Evolutionary conservation across 2,329 filamentous ascomycete genomes (phyloP).

Genomic region (Verticillium tricorpus): DNA sequence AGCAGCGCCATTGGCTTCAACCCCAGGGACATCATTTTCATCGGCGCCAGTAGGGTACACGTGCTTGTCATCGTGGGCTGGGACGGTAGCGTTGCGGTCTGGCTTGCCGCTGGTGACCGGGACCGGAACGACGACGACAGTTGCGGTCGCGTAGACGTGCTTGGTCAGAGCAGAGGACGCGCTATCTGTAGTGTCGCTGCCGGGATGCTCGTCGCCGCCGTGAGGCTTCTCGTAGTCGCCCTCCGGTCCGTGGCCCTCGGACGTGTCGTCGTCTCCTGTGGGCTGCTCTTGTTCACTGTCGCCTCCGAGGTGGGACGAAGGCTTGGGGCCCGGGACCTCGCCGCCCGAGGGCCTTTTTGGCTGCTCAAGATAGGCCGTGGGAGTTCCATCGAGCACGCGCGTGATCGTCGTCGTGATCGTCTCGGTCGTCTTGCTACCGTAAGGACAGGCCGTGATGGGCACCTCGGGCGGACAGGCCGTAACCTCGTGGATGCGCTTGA

Average conservation of each 20-base stretch:
- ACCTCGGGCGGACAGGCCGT: constrained; percentile 48
- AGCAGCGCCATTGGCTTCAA: background rate
- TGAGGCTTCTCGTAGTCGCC: background rate
- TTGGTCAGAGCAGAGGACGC: constrained; percentile 4
- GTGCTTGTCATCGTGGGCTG: background rate
- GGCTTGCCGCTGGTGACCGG: background rate
- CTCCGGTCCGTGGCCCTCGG: background rate
- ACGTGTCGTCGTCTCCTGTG: too few relatives aligned
- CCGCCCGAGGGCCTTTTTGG: background rate
- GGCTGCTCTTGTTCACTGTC: background rate
- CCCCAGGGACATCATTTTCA: background rate
- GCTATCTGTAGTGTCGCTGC: background rate
- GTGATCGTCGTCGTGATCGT: constrained; percentile 21
- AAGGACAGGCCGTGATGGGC: constrained; percentile 27
- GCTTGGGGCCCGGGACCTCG: background rate
- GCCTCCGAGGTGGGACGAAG: background rate
- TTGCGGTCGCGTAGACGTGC: background rate
- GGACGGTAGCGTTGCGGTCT: constrained; percentile 1
- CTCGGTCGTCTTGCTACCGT: constrained; percentile 31
- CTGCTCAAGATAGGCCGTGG: background rate
- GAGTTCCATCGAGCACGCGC: background rate
- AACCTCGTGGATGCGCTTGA: constrained; percentile 41
- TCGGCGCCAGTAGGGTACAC: background rate
- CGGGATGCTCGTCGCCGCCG: background rate
- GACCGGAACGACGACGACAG: background rate